Evolutionary conservation across 805 yeast species (phyloP).

Genomic region (Saccharomycopsis fermentans): DNA sequence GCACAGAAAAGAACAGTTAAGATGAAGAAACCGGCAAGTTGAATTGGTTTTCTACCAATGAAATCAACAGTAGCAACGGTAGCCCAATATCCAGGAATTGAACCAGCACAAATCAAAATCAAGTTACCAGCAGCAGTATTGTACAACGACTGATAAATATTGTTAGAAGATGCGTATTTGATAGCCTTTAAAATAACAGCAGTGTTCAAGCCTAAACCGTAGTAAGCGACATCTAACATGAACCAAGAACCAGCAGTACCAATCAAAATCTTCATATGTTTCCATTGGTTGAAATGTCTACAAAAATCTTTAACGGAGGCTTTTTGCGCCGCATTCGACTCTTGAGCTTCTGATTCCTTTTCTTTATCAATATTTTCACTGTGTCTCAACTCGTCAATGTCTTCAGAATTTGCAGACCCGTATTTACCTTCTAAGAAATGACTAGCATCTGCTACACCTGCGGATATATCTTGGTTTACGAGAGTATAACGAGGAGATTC

Average conservation of each 20-base stretch:
- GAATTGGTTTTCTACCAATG: slow-evolving; percentile 70
- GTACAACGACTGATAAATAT: slow-evolving; percentile 61
- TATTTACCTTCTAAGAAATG: slow-evolving; percentile 21
- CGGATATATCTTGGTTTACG: slow-evolving; percentile 47
- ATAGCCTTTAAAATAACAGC: slow-evolving; percentile 71
- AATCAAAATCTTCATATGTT: slow-evolving; percentile 66
- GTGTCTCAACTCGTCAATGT: background rate
- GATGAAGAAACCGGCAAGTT: slow-evolving; percentile 61
- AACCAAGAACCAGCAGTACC: slow-evolving; percentile 94
- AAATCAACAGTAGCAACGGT: slow-evolving; percentile 48
- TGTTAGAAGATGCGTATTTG: slow-evolving; percentile 66
- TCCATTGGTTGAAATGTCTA: slow-evolving; percentile 76
- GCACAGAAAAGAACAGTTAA: slow-evolving; percentile 65
- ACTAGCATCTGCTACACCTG: slow-evolving; percentile 47
- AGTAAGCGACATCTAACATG: slow-evolving; percentile 80
- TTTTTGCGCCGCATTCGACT: slow-evolving; percentile 45
- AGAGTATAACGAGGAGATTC: slow-evolving; percentile 89
- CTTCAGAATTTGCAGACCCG: background rate
- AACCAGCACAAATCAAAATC: slow-evolving; percentile 89
- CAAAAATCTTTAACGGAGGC: slow-evolving; percentile 71
- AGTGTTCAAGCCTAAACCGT: slow-evolving; percentile 79
- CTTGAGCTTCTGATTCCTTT: background rate
- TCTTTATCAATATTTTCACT: background rate
- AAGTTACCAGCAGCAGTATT: slow-evolving; percentile 85
- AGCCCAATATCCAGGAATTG: slow-evolving; percentile 73